Conservation (phyloP, 2,329 filamentous ascomycete genomes). For the Epichloe sibirici region DNA sequence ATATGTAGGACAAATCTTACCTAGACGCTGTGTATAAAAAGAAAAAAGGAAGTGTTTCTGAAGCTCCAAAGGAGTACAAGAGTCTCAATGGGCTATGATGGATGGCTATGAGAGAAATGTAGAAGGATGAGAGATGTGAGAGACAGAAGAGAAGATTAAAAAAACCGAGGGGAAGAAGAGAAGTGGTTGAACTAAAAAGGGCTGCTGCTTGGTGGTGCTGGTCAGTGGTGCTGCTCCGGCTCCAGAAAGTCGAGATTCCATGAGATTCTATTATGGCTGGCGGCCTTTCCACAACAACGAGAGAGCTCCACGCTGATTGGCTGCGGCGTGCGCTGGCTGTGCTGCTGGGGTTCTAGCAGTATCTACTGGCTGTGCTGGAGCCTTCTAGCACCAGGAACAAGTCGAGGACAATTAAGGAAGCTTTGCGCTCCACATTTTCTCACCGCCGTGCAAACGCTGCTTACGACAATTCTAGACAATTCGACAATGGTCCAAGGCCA, state of each 20-base stretch:
- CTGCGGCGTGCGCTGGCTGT: slow-evolving; percentile 2
- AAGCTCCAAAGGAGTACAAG: slow-evolving; percentile 5
- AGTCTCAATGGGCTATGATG: slow-evolving; percentile 12
- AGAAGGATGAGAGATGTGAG: slow-evolving; percentile 11
- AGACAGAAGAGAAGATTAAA: slow-evolving; percentile 12
- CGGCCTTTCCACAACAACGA: slow-evolving; percentile 15
- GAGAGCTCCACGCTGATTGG: slow-evolving; percentile 14
- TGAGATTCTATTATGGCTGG: slow-evolving; percentile 32
- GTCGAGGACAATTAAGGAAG: background rate
- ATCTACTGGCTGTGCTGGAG: slow-evolving; percentile 11
- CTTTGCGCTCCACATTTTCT: too few relatives aligned
- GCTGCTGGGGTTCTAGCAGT: background rate
- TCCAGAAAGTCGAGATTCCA: slow-evolving; percentile 28
- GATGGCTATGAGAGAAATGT: background rate
- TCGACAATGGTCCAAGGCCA: too few relatives aligned
- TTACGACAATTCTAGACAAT: too few relatives aligned
- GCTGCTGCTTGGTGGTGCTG: slow-evolving; percentile 11
- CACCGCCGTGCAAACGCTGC: too few relatives aligned
- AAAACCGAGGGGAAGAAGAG: slow-evolving; percentile 13
- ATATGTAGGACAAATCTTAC: slow-evolving; percentile 8
- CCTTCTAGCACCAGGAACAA: slow-evolving; percentile 12
- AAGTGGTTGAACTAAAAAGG: slow-evolving; percentile 23
- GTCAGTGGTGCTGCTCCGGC: slow-evolving; percentile 6
- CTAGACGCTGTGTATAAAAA: slow-evolving; percentile 11
- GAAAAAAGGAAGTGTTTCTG: slow-evolving; percentile 6